A percentile compares a stretch with the other conserved stretches of the same genome.
These are phyloP conservation scores for Leccinum angustisporum DNA, from an alignment of 1,284 basidiomycete species.

Conservation along the genomic window DNA sequence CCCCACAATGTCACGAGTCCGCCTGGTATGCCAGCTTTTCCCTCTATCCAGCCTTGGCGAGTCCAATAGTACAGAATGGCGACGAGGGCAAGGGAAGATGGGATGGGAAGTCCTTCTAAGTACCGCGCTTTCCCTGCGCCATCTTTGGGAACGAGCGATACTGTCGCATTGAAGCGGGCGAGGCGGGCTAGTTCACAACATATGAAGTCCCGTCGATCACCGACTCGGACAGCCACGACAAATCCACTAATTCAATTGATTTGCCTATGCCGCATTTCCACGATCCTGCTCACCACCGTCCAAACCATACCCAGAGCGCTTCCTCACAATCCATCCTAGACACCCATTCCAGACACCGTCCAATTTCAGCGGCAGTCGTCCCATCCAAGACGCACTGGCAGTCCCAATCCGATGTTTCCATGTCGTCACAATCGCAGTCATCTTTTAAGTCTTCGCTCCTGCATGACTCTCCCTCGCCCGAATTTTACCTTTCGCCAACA, in stretches of 20 bases:
- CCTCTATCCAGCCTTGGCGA: conserved; percentile 80
- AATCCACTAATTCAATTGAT: conserved; percentile 35
- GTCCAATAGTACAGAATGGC: too few relatives aligned
- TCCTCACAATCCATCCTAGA: conserved; percentile 9
- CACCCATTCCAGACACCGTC: conserved; percentile 4
- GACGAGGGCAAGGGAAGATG: conserved; percentile 80
- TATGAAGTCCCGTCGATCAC: conserved; percentile 9
- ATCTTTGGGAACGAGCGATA: conserved; percentile 92
- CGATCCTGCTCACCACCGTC: conserved; percentile 6
- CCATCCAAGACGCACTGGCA: conserved; percentile 25
- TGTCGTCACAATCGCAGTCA: conserved; percentile 29
- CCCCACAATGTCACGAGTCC: conserved; percentile 77
- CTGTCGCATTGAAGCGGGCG: conserved; percentile 98
- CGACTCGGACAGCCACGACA: conserved; percentile 23
- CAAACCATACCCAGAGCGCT: conserved; percentile 15
- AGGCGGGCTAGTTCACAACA: conserved; percentile 54
- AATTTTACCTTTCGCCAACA: conserved; percentile 17
- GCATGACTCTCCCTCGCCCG: conserved; percentile 29
- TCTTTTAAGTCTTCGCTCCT: conserved; percentile 22
- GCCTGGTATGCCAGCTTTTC: conserved; percentile 72
- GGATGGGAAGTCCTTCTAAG: conserved; percentile 99
- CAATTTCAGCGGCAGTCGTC: conserved; percentile 6
- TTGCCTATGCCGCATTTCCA: conserved; percentile 43
- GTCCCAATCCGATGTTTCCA: conserved; percentile 19
- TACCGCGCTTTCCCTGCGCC: conserved; percentile 85